Evolutionary conservation across 164 flowering plant species (phyloP).

Genomic region (Chimonanthus praecox): DNA sequence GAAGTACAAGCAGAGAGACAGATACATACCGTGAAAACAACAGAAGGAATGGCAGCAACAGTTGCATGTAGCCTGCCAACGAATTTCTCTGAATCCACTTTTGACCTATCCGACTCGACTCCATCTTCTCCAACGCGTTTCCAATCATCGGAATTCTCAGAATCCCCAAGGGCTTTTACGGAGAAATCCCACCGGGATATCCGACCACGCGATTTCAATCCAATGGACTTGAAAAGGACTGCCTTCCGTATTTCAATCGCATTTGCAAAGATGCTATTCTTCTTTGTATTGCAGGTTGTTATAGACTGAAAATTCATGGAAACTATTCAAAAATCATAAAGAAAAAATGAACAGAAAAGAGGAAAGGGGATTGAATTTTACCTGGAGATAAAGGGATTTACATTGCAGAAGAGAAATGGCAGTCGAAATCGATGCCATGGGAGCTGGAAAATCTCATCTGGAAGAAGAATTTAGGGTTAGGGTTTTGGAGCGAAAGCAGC

Average conservation of each 20-base stretch:
- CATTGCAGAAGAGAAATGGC: slow-evolving; percentile 19
- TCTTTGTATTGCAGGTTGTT: slow-evolving; percentile 18
- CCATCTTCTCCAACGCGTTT: slow-evolving; percentile 11
- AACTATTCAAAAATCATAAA: not conserved
- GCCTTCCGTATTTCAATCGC: slow-evolving; percentile 14
- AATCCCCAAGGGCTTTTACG: slow-evolving; percentile 17
- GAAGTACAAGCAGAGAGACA: not conserved
- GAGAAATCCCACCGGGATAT: slow-evolving; percentile 5
- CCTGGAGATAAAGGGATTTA: slow-evolving; percentile 23
- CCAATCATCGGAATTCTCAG: slow-evolving; percentile 16
- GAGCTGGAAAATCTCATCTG: slow-evolving; percentile 15
- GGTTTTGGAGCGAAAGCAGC: not conserved
- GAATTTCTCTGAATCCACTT: slow-evolving; percentile 8
- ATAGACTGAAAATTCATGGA: slow-evolving; percentile 8
- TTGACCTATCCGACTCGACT: slow-evolving; percentile 8
- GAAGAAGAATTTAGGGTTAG: slow-evolving; percentile 9
- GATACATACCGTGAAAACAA: slow-evolving; percentile 30
- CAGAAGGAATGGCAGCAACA: slow-evolving; percentile 32
- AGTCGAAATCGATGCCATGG: slow-evolving; percentile 35
- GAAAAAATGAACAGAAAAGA: not conserved
- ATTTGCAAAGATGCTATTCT: slow-evolving; percentile 15
- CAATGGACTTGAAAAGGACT: slow-evolving; percentile 7
- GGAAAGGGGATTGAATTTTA: slow-evolving; percentile 1
- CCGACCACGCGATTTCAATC: slow-evolving; percentile 11
- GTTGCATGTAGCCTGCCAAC: slow-evolving; percentile 30